phyloP scores from a whole-genome alignment of 352 stramenopile genomes.

The Phytophthora pini region DNA sequence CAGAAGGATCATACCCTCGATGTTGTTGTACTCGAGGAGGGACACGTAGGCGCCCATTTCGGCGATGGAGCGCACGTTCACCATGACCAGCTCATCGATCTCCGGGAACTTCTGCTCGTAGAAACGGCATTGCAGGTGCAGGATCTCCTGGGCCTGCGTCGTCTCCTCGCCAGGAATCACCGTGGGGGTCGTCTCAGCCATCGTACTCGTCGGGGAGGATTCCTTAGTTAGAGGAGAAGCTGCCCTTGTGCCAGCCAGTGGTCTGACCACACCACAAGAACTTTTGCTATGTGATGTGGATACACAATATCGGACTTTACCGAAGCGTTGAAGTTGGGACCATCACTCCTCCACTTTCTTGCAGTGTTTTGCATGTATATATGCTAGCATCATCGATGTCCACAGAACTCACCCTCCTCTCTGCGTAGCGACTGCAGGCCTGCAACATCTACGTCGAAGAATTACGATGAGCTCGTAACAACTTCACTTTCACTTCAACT shows the following conservation, averaged over 20 bases:
- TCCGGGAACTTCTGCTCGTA: slow-evolving; percentile 96
- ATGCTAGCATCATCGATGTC: too few relatives aligned
- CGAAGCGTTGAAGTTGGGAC: slow-evolving; percentile 23
- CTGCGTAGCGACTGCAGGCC: too few relatives aligned
- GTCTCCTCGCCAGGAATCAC: slow-evolving; percentile 49
- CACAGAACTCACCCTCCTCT: too few relatives aligned
- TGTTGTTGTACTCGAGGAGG: slow-evolving; percentile 99
- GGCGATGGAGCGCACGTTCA: slow-evolving; percentile 96
- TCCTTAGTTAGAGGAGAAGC: slow-evolving; percentile 19
- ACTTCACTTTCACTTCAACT: too few relatives aligned
- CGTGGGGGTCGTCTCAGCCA: slow-evolving; percentile 36
- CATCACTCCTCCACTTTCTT: slow-evolving; percentile 18
- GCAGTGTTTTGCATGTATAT: too few relatives aligned
- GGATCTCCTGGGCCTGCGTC: slow-evolving; percentile 67
- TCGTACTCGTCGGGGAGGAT: slow-evolving; percentile 26
- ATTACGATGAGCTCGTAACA: too few relatives aligned
- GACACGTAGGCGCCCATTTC: slow-evolving; percentile 99
- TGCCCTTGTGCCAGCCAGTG: slow-evolving; percentile 17
- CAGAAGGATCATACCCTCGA: slow-evolving; percentile 99
- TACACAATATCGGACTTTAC: slow-evolving; percentile 22
- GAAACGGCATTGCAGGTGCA: slow-evolving; percentile 89
- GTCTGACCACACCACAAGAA: slow-evolving; percentile 15
- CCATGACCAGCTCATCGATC: slow-evolving; percentile 98
- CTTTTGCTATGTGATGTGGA: slow-evolving; percentile 1
- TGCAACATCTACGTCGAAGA: too few relatives aligned